These are phyloP conservation scores for Fraxinus nigra DNA, from an alignment of 305 asterid genomes.

Conservation along the genomic window DNA sequence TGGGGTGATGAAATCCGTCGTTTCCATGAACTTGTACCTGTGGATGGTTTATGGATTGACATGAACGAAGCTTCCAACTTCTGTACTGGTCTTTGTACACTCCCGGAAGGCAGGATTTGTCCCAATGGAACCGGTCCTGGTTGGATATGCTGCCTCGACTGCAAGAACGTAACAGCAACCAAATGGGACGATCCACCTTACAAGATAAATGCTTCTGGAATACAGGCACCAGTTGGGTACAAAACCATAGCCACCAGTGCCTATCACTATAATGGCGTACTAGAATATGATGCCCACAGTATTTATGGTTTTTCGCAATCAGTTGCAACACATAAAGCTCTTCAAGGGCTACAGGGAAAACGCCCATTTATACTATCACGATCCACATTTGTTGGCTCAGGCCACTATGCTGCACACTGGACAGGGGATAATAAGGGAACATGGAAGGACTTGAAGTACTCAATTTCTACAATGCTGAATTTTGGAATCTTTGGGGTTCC, in stretches of 20 bases:
- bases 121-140: conserved; percentile 1
- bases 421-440: conserved; percentile 1
- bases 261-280: background rate
- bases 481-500: conserved; percentile 8
- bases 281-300: conserved; percentile 9
- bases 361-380: background rate
- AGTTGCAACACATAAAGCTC: background rate
- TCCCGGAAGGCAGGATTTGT: background rate
- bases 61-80: conserved; percentile 2
- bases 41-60: conserved; percentile 8
- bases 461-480: conserved; percentile 1
- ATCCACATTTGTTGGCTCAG: conserved; percentile 1
- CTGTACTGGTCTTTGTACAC: background rate
- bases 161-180: background rate
- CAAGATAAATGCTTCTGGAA: background rate
- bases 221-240: conserved; percentile 5
- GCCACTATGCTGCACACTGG: background rate
- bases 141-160: conserved; percentile 4
- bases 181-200: conserved; percentile 3
- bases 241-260: conserved; percentile 10
- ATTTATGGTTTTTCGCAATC: conserved; percentile 2
- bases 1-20: conserved; percentile 9
- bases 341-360: background rate
- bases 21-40: background rate
- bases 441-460: background rate